Conservation (phyloP, 73 alveolate genomes). For the Uronychia binucleata region DNA sequence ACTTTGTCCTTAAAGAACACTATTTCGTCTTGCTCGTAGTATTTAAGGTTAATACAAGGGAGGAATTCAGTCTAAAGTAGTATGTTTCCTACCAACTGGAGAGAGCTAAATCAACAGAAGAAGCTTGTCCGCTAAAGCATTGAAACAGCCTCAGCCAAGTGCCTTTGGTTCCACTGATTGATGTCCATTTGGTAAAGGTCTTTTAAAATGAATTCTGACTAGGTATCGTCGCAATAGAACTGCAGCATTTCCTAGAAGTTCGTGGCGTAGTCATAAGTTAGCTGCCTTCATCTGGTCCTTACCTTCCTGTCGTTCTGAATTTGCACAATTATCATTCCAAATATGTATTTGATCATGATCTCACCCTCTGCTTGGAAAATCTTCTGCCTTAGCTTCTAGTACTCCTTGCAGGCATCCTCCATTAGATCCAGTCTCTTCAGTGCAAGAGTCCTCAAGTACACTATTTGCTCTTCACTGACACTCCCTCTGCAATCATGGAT, state of each 20-base stretch:
- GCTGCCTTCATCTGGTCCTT: not conserved
- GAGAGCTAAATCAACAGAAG: conserved; percentile 25
- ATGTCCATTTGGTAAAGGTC: not conserved
- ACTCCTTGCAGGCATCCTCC: conserved; percentile 10
- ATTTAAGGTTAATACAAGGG: conserved; percentile 27
- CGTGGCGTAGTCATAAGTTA: not conserved
- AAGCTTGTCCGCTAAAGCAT: not conserved
- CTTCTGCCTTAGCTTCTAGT: conserved; percentile 13
- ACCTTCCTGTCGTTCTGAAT: conserved; percentile 33
- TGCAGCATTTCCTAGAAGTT: not conserved
- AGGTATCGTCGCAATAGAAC: not conserved
- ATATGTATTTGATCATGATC: conserved; percentile 20
- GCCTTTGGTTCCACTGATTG: not conserved
- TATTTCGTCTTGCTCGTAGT: conserved; percentile 23
- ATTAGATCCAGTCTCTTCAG: conserved; percentile 15
- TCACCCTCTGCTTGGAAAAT: conserved; percentile 35
- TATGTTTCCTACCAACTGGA: conserved; percentile 7
- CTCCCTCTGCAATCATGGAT: not conserved
- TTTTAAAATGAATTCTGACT: not conserved
- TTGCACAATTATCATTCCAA: conserved; percentile 28
- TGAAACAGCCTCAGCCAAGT: not conserved
- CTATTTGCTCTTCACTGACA: conserved; percentile 8
- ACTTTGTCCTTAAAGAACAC: conserved; percentile 28
- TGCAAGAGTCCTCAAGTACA: conserved; percentile 32
- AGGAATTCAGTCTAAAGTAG: conserved; percentile 4